Evolutionary conservation across 805 yeast species (phyloP).

Genomic region (Lachancea fermentati): DNA sequence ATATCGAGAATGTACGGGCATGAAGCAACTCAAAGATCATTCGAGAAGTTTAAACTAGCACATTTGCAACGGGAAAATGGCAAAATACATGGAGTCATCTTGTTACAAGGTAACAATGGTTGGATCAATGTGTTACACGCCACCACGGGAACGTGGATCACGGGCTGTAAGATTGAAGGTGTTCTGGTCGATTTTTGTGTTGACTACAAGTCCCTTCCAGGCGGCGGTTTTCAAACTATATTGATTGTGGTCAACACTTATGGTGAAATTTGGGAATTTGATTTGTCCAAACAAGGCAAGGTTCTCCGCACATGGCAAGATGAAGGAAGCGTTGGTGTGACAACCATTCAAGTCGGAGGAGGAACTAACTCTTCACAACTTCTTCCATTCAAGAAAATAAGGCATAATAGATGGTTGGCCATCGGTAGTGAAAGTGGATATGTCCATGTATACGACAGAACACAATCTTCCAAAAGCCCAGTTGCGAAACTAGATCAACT

Average conservation of each 20-base stretch:
- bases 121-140: conserved; percentile 83
- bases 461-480: conserved; percentile 42
- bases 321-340: conserved; percentile 77
- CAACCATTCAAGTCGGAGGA: conserved; percentile 71
- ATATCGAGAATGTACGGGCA: conserved; percentile 89
- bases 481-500: conserved; percentile 67
- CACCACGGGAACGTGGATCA: conserved; percentile 75
- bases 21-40: conserved; percentile 74
- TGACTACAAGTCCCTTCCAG: conserved; percentile 29
- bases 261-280: conserved; percentile 91
- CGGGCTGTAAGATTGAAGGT: conserved; percentile 88
- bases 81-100: conserved; percentile 57
- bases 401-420: conserved; percentile 70
- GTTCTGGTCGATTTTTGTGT: conserved; percentile 63
- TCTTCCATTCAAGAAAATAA: conserved; percentile 22
- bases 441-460: conserved; percentile 75
- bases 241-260: conserved; percentile 60
- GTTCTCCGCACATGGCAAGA: conserved; percentile 75
- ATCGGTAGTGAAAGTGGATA: conserved; percentile 85
- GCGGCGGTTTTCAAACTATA: conserved; percentile 26
- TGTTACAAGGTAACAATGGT: conserved; percentile 78
- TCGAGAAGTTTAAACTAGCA: conserved; percentile 79
- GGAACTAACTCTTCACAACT: conserved; percentile 29
- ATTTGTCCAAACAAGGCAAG: conserved; percentile 41
- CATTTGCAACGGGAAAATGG: conserved; percentile 29